phyloP scores from a whole-genome alignment of 2,329 filamentous ascomycete genomes.

The Scedosporium dehoogii region DNA sequence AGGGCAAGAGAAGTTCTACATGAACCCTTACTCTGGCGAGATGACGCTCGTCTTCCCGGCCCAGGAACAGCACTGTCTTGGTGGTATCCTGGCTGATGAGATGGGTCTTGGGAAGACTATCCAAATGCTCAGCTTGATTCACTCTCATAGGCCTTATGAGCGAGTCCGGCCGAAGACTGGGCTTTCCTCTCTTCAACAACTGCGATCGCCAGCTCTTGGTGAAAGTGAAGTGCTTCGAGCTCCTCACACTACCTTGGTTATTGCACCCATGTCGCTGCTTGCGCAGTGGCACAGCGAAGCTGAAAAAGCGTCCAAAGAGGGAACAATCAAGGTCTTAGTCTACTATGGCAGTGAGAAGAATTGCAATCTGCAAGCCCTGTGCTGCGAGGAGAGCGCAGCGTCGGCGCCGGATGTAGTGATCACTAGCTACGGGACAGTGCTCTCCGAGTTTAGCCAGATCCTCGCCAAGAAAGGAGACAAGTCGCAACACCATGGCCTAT shows the following conservation, averaged over 20 bases:
- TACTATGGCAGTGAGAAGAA: constrained; percentile 89
- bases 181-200: constrained; percentile 41
- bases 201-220: constrained; percentile 46
- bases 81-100: constrained; percentile 88
- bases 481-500: constrained; percentile 61
- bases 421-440: constrained; percentile 84
- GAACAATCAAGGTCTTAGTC: constrained; percentile 72
- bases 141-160: constrained; percentile 52
- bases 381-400: constrained; percentile 60
- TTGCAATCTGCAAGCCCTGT: constrained; percentile 68
- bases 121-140: constrained; percentile 91
- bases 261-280: constrained; percentile 96
- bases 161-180: constrained; percentile 1
- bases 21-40: constrained; percentile 95
- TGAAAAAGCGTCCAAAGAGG: constrained; percentile 76
- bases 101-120: constrained; percentile 99
- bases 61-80: constrained; percentile 90
- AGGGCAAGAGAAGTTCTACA: constrained; percentile 69
- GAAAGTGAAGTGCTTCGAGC: constrained; percentile 45
- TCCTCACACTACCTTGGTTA: constrained; percentile 82
- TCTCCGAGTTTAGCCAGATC: constrained; percentile 69
- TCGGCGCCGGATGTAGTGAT: constrained; percentile 84
- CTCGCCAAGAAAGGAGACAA: constrained; percentile 55
- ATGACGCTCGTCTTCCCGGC: constrained; percentile 83
- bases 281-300: constrained; percentile 96